Evolutionary conservation across 805 yeast genomes (phyloP).

Genomic region (Starmerella apicola): DNA sequence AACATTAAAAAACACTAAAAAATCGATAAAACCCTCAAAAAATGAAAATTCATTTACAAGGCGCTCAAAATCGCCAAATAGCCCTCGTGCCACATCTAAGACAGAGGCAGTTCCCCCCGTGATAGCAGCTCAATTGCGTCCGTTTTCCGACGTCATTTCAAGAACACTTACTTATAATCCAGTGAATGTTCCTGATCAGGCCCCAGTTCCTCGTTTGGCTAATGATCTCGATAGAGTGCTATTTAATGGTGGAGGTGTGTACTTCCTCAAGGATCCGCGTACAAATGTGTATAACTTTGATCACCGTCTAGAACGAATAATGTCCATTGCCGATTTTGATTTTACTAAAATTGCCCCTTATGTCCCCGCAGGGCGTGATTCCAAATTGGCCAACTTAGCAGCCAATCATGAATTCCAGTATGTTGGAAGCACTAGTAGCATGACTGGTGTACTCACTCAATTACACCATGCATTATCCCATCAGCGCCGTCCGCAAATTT

Average conservation of each 20-base stretch:
- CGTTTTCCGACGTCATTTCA: conserved; percentile 4
- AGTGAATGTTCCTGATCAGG: conserved; percentile 21
- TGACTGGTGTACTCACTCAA: conserved; percentile 66
- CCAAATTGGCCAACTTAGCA: conserved; percentile 39
- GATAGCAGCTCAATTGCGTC: not conserved
- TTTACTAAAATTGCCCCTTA: conserved; percentile 45
- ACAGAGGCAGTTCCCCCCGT: too few species aligned
- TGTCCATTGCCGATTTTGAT: conserved; percentile 54
- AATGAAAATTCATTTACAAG: too few species aligned
- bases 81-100: too few species aligned
- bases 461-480: conserved; percentile 61
- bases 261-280: conserved; percentile 64
- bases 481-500: conserved; percentile 40
- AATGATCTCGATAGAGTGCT: conserved; percentile 60
- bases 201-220: conserved; percentile 42
- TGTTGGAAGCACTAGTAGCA: conserved; percentile 75
- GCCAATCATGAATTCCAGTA: conserved; percentile 29
- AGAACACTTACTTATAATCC: conserved; percentile 10
- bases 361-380: conserved; percentile 58
- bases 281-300: conserved; percentile 61
- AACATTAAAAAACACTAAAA: too few species aligned
- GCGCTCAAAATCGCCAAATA: too few species aligned
- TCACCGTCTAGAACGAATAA: conserved; percentile 45
- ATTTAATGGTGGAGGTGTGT: conserved; percentile 71
- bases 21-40: too few species aligned